Evolutionary conservation across 2,329 filamentous ascomycete genomes (phyloP).

Genomic region (Pestalotiopsis sp.): DNA sequence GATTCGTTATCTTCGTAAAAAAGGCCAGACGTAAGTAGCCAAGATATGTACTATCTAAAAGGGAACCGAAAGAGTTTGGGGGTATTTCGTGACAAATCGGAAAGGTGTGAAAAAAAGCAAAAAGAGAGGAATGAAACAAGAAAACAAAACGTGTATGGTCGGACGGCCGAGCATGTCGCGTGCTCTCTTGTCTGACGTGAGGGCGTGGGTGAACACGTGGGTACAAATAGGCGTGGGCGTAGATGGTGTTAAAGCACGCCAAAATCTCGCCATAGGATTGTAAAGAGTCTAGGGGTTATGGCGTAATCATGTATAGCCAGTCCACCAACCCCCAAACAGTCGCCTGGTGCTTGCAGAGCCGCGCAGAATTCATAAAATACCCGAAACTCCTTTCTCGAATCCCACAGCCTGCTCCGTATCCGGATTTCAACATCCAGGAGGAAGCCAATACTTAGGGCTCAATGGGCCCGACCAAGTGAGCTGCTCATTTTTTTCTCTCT

Average conservation of each 20-base stretch:
- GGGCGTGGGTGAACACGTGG: neutral
- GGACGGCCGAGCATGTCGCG: neutral
- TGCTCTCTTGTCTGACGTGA: neutral
- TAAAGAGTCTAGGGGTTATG: conserved; percentile 5
- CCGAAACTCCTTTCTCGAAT: neutral
- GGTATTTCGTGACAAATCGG: conserved; percentile 14
- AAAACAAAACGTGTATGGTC: neutral
- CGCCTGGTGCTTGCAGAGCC: neutral
- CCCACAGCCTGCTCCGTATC: neutral
- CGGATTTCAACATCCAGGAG: neutral
- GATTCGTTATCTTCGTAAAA: neutral
- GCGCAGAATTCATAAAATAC: neutral
- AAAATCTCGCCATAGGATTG: conserved; percentile 9
- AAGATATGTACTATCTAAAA: neutral
- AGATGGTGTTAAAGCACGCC: conserved; percentile 14
- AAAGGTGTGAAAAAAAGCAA: neutral
- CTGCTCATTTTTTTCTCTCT: neutral
- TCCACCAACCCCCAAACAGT: neutral
- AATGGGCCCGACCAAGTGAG: too few species aligned
- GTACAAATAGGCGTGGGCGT: neutral
- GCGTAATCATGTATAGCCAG: conserved; percentile 2
- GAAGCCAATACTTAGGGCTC: neutral
- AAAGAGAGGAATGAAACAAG: neutral
- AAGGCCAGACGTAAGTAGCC: neutral
- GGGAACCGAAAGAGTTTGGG: neutral